Conservation (phyloP, 2,329 filamentous ascomycete species). For the Cordyceps javanica region DNA sequence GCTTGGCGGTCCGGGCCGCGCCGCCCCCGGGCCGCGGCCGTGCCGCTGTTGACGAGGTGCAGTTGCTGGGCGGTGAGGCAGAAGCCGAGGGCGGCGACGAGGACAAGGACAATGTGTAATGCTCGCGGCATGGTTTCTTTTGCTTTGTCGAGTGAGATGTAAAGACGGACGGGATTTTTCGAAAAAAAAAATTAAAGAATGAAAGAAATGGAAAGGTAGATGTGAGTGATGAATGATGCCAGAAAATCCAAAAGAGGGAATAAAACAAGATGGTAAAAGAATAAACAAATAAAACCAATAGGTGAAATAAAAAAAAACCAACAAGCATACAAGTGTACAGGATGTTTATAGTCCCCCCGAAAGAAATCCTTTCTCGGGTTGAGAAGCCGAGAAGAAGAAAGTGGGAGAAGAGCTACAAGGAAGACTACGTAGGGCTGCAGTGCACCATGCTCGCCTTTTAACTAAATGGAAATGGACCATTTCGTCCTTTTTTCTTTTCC, state of each 20-base stretch:
- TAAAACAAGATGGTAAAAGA: too few relatives aligned
- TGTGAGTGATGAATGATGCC: too few relatives aligned
- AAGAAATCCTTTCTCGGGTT: too few relatives aligned
- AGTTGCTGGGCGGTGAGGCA: slow-evolving; percentile 5
- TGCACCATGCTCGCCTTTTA: background rate
- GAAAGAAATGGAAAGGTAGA: background rate
- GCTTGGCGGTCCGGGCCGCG: background rate
- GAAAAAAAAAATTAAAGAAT: background rate
- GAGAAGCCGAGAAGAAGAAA: background rate
- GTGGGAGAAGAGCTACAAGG: background rate
- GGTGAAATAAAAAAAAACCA: background rate
- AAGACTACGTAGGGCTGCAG: background rate
- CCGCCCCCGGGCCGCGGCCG: background rate
- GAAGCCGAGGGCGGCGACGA: slow-evolving; percentile 5
- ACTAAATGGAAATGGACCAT: background rate
- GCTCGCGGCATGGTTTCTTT: slow-evolving; percentile 2
- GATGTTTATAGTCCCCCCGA: too few relatives aligned
- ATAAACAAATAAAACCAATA: background rate
- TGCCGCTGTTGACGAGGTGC: background rate
- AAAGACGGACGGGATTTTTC: background rate
- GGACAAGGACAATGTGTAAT: background rate
- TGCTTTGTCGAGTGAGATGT: background rate
- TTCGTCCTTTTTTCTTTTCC: background rate
- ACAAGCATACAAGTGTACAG: too few relatives aligned
- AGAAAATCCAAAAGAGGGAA: too few relatives aligned